These are phyloP conservation scores for Yamadazyma pseudoaaseri DNA, from an alignment of 1,139 yeast genomes.

Conservation along the genomic window DNA sequence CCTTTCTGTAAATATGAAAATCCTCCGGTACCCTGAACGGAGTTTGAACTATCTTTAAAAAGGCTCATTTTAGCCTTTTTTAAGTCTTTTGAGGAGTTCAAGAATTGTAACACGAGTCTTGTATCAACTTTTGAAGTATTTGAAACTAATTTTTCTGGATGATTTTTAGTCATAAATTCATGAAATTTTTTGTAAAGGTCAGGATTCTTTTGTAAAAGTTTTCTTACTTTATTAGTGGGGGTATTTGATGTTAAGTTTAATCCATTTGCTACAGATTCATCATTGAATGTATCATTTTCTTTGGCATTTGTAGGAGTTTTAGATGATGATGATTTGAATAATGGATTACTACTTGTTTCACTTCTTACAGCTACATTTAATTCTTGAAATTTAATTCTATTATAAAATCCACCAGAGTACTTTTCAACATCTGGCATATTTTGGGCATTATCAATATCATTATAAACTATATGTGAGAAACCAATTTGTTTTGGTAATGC, in stretches of 20 bases:
- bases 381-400: slow-evolving; percentile 44
- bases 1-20: slow-evolving; percentile 72
- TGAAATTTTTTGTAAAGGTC: slow-evolving; percentile 31
- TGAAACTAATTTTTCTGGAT: slow-evolving; percentile 32
- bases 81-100: slow-evolving; percentile 14
- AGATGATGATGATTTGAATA: slow-evolving; percentile 28
- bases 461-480: slow-evolving; percentile 40
- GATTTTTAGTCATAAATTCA: slow-evolving; percentile 31
- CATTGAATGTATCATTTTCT: slow-evolving; percentile 16
- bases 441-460: slow-evolving; percentile 42
- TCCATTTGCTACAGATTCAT: slow-evolving; percentile 21
- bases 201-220: slow-evolving; percentile 32
- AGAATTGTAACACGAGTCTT: slow-evolving; percentile 29
- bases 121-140: slow-evolving; percentile 18
- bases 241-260: slow-evolving; percentile 33
- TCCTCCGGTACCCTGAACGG: slow-evolving; percentile 68
- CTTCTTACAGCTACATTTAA: slow-evolving; percentile 37
- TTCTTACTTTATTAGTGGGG: slow-evolving; percentile 25
- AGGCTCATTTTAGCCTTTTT: slow-evolving; percentile 8
- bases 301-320: slow-evolving; percentile 14
- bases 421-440: slow-evolving; percentile 52
- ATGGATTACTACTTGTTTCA: slow-evolving; percentile 31
- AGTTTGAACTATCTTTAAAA: slow-evolving; percentile 12
- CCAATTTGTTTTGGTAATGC: slow-evolving; percentile 46
- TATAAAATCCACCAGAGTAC: slow-evolving; percentile 38